These are phyloP conservation scores for Trichoderma sp. DNA, from an alignment of 2,329 filamentous ascomycete species.

Conservation along the genomic window DNA sequence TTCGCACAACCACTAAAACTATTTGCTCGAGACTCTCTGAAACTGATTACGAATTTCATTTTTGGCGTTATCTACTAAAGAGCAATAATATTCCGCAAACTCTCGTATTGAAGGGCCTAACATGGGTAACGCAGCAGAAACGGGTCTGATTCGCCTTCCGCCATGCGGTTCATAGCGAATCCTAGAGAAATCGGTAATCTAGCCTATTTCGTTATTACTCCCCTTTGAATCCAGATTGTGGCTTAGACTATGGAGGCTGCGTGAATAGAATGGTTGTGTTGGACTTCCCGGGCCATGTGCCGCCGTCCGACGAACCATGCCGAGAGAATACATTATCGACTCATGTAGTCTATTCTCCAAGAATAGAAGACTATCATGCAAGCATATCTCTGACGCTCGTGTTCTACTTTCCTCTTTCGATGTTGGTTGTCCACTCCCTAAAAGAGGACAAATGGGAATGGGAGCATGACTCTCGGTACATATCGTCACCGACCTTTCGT, in stretches of 20 bases:
- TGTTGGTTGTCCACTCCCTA: background rate
- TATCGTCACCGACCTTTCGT: background rate
- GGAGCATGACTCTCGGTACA: background rate
- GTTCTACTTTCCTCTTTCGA: background rate
- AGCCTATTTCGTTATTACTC: background rate
- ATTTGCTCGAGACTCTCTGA: background rate
- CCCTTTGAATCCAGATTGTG: background rate
- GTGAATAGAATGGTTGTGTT: background rate
- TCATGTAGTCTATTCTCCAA: background rate
- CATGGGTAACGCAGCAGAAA: background rate
- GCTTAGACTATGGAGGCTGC: background rate
- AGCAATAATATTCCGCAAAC: background rate
- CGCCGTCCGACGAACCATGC: background rate
- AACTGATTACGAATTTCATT: background rate
- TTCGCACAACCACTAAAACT: background rate
- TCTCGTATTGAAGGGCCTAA: background rate
- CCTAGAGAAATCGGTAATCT: background rate
- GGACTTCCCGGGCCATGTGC: background rate
- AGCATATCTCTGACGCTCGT: background rate
- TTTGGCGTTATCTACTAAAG: background rate
- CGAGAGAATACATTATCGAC: background rate
- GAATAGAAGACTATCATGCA: background rate
- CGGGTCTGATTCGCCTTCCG: background rate
- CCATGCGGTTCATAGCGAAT: background rate
- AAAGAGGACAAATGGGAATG: background rate